Percentiles rank a stretch among this genome's conserved stretches.
Conservation (phyloP, 2,329 filamentous ascomycete species). For the Monilinia fructigena region DNA sequence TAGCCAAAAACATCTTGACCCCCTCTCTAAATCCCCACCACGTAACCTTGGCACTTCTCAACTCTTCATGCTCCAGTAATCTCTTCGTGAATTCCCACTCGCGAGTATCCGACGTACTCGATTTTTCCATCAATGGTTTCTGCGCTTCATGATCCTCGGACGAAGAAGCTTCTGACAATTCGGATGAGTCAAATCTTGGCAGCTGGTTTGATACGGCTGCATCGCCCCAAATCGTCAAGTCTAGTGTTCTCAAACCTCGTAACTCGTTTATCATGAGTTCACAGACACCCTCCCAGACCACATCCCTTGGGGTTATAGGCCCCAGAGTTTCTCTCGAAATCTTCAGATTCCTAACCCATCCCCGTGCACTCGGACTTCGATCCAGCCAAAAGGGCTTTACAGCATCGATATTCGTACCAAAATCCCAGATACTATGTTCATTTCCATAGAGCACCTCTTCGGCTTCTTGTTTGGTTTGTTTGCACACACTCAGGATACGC, state of each 20-base stretch:
- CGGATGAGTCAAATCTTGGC: not conserved
- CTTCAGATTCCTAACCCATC: slow-evolving; percentile 27
- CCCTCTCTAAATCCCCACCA: slow-evolving; percentile 32
- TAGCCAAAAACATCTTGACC: slow-evolving; percentile 32
- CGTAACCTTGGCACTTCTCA: slow-evolving; percentile 30
- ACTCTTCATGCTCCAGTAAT: slow-evolving; percentile 25
- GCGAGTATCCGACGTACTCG: slow-evolving; percentile 24
- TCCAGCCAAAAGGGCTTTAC: slow-evolving; percentile 32
- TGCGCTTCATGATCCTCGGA: not conserved
- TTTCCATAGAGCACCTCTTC: slow-evolving; percentile 33
- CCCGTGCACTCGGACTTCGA: slow-evolving; percentile 28
- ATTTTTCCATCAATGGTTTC: not conserved
- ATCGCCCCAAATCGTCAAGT: slow-evolving; percentile 35
- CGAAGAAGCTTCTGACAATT: not conserved
- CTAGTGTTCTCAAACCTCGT: slow-evolving; percentile 27
- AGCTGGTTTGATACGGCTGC: not conserved
- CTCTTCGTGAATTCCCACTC: slow-evolving; percentile 33
- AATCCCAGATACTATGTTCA: slow-evolving; percentile 31
- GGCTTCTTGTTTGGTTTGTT: slow-evolving; percentile 31
- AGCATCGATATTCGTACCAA: slow-evolving; percentile 33
- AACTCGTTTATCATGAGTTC: slow-evolving; percentile 4
- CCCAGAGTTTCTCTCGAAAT: slow-evolving; percentile 32
- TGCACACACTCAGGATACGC: slow-evolving; percentile 27
- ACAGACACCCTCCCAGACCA: slow-evolving; percentile 30
- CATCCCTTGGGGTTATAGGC: slow-evolving; percentile 11